A percentile compares a stretch with the other conserved stretches of the same genome.
Conservation (phyloP, 78 protist species). For the Isochrysis galbana region DNA sequence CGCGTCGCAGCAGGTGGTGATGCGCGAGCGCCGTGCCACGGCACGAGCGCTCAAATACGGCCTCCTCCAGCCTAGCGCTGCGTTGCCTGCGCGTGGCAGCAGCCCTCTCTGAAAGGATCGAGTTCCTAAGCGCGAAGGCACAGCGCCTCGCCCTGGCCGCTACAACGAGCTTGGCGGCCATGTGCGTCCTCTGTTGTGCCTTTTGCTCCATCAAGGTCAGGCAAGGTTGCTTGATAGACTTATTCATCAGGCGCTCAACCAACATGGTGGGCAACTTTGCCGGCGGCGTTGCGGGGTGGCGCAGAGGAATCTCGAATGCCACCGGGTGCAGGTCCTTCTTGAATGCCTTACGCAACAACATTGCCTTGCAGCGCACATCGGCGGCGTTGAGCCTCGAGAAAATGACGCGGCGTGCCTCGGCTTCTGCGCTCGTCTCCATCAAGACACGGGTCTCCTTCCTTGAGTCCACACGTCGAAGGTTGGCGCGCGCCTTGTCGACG, state of each 20-base stretch:
- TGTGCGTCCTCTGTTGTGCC: background rate
- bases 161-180: no score
- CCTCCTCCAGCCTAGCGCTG: background rate
- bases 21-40: background rate
- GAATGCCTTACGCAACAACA: background rate
- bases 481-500: background rate
- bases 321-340: background rate
- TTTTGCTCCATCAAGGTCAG: background rate
- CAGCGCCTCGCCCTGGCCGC: no score
- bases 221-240: background rate
- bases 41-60: background rate
- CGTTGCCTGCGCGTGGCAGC: background rate
- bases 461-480: background rate
- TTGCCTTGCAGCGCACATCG: background rate
- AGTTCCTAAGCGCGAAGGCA: background rate
- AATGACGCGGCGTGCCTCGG: background rate
- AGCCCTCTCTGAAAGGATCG: background rate
- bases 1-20: background rate
- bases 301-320: background rate
- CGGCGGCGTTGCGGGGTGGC: background rate
- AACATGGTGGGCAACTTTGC: background rate
- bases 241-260: background rate
- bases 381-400: background rate
- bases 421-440: background rate
- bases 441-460: background rate